Evolutionary conservation across 1,284 basidiomycete genomes (phyloP).

Genomic region (Puccinia polysora): DNA sequence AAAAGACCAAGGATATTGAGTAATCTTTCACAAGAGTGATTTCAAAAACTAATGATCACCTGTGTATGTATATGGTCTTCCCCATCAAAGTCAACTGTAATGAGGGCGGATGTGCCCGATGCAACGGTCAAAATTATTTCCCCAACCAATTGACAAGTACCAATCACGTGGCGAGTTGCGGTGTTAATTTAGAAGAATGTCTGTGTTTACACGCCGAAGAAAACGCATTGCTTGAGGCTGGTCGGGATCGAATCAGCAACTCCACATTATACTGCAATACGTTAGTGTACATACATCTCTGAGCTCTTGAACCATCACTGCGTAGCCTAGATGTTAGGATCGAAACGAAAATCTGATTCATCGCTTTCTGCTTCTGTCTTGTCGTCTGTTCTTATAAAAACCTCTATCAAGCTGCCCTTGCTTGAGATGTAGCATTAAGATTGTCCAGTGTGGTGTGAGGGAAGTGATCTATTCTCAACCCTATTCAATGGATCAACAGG

Average conservation of each 20-base stretch:
- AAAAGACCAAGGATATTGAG: slow-evolving; percentile 62
- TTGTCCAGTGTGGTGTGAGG: slow-evolving; percentile 86
- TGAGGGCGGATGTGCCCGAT: slow-evolving; percentile 52
- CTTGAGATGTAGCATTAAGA: slow-evolving; percentile 90
- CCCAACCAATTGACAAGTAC: background rate
- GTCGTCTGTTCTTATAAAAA: slow-evolving; percentile 27
- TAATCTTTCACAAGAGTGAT: background rate
- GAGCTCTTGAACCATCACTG: background rate
- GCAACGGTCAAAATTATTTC: slow-evolving; percentile 47
- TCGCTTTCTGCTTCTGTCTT: background rate
- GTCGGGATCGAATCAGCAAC: slow-evolving; percentile 68
- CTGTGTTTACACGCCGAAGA: slow-evolving; percentile 97
- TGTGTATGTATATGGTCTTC: slow-evolving; percentile 71
- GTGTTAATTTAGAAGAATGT: slow-evolving; percentile 70
- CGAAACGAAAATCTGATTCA: background rate
- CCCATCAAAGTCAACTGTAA: slow-evolving; percentile 50
- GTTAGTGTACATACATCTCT: slow-evolving; percentile 53
- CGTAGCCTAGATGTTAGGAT: too few relatives aligned
- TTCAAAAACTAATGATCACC: background rate
- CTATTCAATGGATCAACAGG: slow-evolving; percentile 77
- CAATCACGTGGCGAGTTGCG: slow-evolving; percentile 52
- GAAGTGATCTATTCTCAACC: slow-evolving; percentile 92
- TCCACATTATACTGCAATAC: slow-evolving; percentile 84
- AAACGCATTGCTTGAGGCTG: slow-evolving; percentile 90
- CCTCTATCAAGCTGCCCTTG: slow-evolving; percentile 75